Base-by-base conservation (phyloP, 2,329 filamentous ascomycete species). In the Penicillium crustosum region DNA sequence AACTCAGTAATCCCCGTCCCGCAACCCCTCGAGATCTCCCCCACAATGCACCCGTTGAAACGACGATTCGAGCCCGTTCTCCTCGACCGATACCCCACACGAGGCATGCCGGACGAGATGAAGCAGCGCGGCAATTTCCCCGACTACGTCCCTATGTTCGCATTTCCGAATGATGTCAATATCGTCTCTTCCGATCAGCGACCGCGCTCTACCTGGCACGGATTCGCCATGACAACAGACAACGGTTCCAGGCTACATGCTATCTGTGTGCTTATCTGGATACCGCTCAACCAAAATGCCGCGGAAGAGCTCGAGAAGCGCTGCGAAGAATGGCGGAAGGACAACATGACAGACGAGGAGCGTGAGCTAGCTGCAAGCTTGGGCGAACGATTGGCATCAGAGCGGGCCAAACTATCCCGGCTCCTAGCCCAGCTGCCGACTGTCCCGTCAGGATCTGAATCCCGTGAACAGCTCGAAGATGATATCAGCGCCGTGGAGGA, bases 131-230 rank as follows among this genome's bases (percentile, higher is more conserved):
- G 91, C 53, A 88, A 85, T 57, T 97, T 99, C 70, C 94, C 94
- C 0, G 94, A 99, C 72, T 99, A 97, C 69, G 91, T 99, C 19
- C 94, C 94, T 56, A 97, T 99, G 94, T 99, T 99, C 75, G 93
- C 94, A 53, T 99, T 97, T 69, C 94, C 94, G 45, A 97, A 97
- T 75, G 94, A 99, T 74, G 94, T 99, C 67, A 92, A 92, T 62
- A 94, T 99, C 52, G 91, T 97, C 10, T 97, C 94, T 1, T 93
- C 93, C 1, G 94, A 99, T 70, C 91, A 96, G 72, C 85, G 93
- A 61, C 94, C 94, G 1, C 84, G 92, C 61, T 93, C 94, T n/a
- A 97, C 93, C 25, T 99, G 94, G 94, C 94, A 99, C 76, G 94
- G 94, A 49, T 99, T 99, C 71, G 93, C 91, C 61, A 97, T 99